Evolutionary conservation across 257 asterid genomes (phyloP).

Genomic region (Solanum stenotomum): DNA sequence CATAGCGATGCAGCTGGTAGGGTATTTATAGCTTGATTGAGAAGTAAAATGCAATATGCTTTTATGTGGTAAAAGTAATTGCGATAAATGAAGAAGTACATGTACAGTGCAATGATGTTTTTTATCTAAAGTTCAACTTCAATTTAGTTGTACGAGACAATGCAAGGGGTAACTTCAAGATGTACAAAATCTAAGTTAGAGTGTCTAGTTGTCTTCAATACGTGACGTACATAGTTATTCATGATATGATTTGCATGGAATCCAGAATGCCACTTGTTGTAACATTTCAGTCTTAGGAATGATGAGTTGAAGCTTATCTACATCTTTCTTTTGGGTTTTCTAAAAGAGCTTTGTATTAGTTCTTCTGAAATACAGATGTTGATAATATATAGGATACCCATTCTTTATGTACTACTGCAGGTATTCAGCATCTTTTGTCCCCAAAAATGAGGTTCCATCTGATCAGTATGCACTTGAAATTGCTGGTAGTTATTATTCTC

Average conservation of each 20-base stretch:
- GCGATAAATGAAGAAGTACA: not conserved
- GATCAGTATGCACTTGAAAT: conserved; percentile 71
- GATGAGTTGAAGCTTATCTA: not conserved
- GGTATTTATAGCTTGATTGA: not conserved
- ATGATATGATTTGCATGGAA: not conserved
- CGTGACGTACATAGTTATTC: not conserved
- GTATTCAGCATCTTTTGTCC: conserved; percentile 68
- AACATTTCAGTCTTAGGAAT: not conserved
- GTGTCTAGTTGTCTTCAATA: not conserved
- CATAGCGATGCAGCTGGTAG: not conserved
- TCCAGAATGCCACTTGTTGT: not conserved
- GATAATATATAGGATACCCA: not conserved
- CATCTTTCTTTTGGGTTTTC: not conserved
- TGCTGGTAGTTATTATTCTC: conserved; percentile 48
- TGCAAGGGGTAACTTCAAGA: not conserved
- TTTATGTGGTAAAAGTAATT: not conserved
- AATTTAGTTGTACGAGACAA: not conserved
- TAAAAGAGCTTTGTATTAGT: not conserved
- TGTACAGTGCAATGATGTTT: not conserved
- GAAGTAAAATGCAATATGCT: not conserved
- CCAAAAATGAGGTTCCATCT: conserved; percentile 56
- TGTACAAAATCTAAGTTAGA: not conserved
- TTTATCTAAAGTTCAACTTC: not conserved
- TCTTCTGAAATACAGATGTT: not conserved
- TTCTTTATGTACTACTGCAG: conserved; percentile 28